phyloP scores from a whole-genome alignment of 2,329 filamentous ascomycete species.

The Fusarium sublunatum region DNA sequence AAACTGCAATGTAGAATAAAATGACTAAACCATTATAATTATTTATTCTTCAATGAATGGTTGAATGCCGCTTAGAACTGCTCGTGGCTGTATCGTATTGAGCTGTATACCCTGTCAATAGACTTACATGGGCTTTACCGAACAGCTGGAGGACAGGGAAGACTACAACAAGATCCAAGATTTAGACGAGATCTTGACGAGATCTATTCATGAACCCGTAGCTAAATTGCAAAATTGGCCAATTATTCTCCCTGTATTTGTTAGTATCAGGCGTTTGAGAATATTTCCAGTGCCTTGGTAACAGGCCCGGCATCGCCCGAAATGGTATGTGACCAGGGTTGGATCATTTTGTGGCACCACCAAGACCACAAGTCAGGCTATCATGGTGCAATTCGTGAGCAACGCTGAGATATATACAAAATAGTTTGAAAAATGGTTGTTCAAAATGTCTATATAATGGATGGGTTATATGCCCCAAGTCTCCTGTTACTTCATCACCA shows the following conservation, averaged over 20 bases:
- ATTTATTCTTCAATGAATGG: not conserved
- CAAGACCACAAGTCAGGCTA: conserved; percentile 39
- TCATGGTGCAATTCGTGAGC: conserved; percentile 32
- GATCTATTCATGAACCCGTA: not conserved
- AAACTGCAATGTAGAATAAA: too few relatives aligned
- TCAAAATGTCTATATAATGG: conserved; percentile 30
- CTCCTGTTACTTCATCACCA: conserved; percentile 21
- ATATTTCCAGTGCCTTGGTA: not conserved
- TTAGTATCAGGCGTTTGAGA: not conserved
- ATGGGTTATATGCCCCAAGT: not conserved
- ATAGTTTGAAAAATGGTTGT: not conserved
- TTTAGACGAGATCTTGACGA: not conserved
- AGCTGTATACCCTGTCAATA: not conserved
- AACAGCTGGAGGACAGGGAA: not conserved
- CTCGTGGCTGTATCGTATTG: too few relatives aligned
- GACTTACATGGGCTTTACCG: not conserved
- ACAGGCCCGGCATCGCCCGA: conserved; percentile 35
- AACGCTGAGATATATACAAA: conserved; percentile 20
- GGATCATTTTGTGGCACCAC: conserved; percentile 40
- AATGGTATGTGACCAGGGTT: conserved; percentile 29
- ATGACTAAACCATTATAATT: too few relatives aligned
- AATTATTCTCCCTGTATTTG: not conserved
- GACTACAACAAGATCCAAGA: not conserved
- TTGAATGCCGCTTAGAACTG: too few relatives aligned
- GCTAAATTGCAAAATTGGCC: not conserved